These are phyloP conservation scores for Scutellaria baicalensis DNA, from an alignment of 257 asterid genomes.

Conservation along the genomic window DNA sequence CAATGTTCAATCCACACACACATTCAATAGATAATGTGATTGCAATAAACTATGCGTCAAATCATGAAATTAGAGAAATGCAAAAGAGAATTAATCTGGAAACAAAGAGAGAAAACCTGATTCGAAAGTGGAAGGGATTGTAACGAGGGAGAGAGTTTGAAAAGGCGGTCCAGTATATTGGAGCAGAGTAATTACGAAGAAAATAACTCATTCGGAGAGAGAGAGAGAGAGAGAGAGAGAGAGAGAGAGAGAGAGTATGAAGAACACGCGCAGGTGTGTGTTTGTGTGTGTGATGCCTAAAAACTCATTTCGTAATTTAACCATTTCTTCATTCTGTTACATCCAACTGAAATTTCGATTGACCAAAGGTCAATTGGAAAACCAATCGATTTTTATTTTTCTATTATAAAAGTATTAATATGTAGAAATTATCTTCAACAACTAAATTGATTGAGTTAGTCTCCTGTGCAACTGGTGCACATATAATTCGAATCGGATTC, in stretches of 20 bases:
- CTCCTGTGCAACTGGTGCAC: too few species aligned
- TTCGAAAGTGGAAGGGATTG: constrained; percentile 8
- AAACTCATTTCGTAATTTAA: too few species aligned
- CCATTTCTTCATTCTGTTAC: too few species aligned
- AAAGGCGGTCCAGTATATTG: constrained; percentile 11
- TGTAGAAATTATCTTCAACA: too few species aligned
- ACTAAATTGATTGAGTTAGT: too few species aligned
- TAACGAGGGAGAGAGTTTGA: constrained; percentile 18
- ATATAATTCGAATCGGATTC: too few species aligned
- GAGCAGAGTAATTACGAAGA: constrained; percentile 18
- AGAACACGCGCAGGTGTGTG: too few species aligned
- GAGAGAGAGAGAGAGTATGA: not conserved
- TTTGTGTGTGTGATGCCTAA: too few species aligned
- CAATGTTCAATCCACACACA: not conserved
- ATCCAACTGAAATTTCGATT: too few species aligned
- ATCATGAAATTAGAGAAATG: constrained; percentile 14
- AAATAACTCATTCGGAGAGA: constrained; percentile 28
- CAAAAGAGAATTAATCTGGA: not conserved
- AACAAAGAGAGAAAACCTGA: constrained; percentile 13
- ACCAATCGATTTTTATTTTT: too few species aligned
- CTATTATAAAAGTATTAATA: too few species aligned
- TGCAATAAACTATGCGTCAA: not conserved
- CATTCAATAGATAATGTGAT: not conserved
- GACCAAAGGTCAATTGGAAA: too few species aligned
- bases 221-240: not conserved